Evolutionary conservation across 192 early-diverging fungal genomes (phyloP), one percentile per base, ranked within the genome.

Genomic region (Phlyctochytrium arcticum): DNA sequence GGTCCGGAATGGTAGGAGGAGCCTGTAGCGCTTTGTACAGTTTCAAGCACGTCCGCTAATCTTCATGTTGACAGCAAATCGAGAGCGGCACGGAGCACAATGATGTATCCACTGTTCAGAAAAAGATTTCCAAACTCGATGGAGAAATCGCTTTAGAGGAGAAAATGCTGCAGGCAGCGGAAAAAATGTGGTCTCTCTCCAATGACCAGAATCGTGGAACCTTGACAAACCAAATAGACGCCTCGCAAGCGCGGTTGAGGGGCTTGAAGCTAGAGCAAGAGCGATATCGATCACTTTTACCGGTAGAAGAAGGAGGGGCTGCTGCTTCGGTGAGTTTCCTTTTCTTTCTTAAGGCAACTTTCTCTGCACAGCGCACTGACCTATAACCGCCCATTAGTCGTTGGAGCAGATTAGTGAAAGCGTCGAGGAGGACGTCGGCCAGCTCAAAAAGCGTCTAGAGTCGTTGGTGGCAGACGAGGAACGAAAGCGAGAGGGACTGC

Each of bases 101-200:
- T 32, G 42, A 36, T 12, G 23, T 48, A 1, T 49, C 58, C 15
- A 70, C 73, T 17, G 26, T 65, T 8, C 23, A 69, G 42, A 60
- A 59, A 37, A 10, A 42, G 6, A 79, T 80, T 34, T 26, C 53
- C 2, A 76, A 75, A 35, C 66, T 82, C 6, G 30, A 72, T 29
- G 46, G 48, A 12, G 72, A 75, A 10, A 77, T 82, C 21, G 62
- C 69, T 35, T 62, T 78, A 6, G 80, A 82, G 55, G 75, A 75
- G 60, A 75, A 75, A 37, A 75, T 79, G 73, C 60, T 68, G 29
- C 21, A 57, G 2, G 80, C 70, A 36, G 67, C 73, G 2, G 68
- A 79, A 42, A 69, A 68, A 51, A 76, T 82, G 62, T 51, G 77
- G 62, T 59, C 26, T 34, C 39, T 66, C 12, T 49, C 73, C 15